Base-by-base conservation (phyloP, 164 flowering plant species). In the Aristolochia fimbriata region DNA sequence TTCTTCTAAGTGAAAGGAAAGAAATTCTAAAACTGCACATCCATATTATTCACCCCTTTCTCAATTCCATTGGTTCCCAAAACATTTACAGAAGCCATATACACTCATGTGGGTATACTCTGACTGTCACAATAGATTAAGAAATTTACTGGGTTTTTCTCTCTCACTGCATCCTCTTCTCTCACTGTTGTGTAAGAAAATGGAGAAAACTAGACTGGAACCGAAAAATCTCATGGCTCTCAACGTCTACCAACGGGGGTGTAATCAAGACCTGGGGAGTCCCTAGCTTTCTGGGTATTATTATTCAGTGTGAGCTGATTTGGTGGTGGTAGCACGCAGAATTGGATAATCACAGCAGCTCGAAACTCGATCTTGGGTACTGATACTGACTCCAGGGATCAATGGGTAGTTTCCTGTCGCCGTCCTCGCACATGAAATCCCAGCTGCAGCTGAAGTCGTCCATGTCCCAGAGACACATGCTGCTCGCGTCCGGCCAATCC, bases 401-500 rank as follows among this genome's bases (percentile, higher is more conserved):
- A 60, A 52, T 8, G 41, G 60, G 58, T 25, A 58, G 27, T 51
- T 61, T 60, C 31, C 50, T 62, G 63, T 74, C 77, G 59, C 21
- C 61, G 30, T 64, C 71, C 57, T 68, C 75, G 60, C 48, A 61
- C 50, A 78, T 51, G 55, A 76, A 73, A 68, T 82, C 84, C 91
- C 79, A 77, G 55, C 58, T n/a, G 62, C 30, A 27, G 30, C 66
- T 70, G 25, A 83, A 68, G 47, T 75, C 84, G 67, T 77, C 68
- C 57, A 65, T 45, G 7, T 23, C 80, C 83, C 83, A 79, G 27
- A 75, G 57, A 19, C 24, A 57, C 60, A 71, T 65, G 70, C 51
- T 71, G 57, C 43, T 67, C 65, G 43, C 52, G 17, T 71, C 75
- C 6, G 66, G 65, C 86, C 78, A 79, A 7, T 81, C 91, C 54